Percentiles rank a stretch among this genome's conserved stretches.
Evolutionary conservation across 306 rosid genomes (phyloP).

Genomic region (Trifolium dubium): DNA sequence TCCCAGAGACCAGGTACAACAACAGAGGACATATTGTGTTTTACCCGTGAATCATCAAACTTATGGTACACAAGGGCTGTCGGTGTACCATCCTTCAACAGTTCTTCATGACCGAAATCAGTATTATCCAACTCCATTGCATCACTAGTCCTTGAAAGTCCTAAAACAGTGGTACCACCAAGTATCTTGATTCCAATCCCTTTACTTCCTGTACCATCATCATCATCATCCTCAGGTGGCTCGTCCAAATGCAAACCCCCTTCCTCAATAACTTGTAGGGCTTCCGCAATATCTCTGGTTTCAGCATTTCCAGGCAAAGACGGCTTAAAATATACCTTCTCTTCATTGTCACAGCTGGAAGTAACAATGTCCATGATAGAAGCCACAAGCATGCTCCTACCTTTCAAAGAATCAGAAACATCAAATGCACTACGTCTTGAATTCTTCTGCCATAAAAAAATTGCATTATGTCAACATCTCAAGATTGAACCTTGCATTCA

Average conservation of each 20-base stretch:
- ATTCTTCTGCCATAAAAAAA: slow-evolving; percentile 70
- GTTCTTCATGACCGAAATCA: slow-evolving; percentile 41
- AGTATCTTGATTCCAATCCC: slow-evolving; percentile 92
- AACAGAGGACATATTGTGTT: slow-evolving; percentile 55
- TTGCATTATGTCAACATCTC: slow-evolving; percentile 39
- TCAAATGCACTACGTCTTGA: slow-evolving; percentile 77
- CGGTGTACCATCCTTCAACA: slow-evolving; percentile 36
- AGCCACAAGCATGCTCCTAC: slow-evolving; percentile 99
- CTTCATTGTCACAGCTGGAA: slow-evolving; percentile 75
- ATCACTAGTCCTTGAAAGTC: slow-evolving; percentile 62
- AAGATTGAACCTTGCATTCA: slow-evolving; percentile 33
- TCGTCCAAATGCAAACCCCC: slow-evolving; percentile 87
- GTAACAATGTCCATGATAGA: slow-evolving; percentile 95
- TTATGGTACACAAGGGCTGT: slow-evolving; percentile 46
- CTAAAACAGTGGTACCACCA: slow-evolving; percentile 81
- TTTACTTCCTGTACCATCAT: slow-evolving; percentile 62
- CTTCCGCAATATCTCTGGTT: slow-evolving; percentile 86
- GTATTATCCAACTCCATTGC: slow-evolving; percentile 53
- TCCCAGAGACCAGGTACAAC: slow-evolving; percentile 99
- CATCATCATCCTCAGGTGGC: slow-evolving; percentile 53
- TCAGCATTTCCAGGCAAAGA: slow-evolving; percentile 81
- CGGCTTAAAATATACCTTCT: slow-evolving; percentile 63
- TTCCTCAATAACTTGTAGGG: slow-evolving; percentile 85
- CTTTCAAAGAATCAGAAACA: slow-evolving; percentile 84
- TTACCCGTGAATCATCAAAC: slow-evolving; percentile 48